Evolutionary conservation across 768 basidiomycete genomes (phyloP).

Genomic region (Naganishia vaughanmartiniae): DNA sequence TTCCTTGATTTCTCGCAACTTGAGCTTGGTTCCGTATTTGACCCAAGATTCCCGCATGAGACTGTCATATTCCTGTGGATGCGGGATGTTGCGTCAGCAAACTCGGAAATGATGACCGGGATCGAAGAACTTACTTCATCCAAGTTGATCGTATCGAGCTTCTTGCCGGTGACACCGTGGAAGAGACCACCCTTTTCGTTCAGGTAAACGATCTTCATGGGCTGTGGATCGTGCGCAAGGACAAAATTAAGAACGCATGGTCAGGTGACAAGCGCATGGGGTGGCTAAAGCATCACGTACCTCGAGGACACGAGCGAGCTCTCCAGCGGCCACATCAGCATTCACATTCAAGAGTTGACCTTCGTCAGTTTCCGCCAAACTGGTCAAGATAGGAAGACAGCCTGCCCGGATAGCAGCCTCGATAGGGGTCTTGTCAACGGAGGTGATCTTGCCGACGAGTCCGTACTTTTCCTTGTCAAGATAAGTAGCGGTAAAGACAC

Average conservation of each 20-base stretch:
- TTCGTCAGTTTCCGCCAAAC: constrained; percentile 86
- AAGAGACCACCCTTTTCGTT: constrained; percentile 98
- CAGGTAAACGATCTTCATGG: constrained; percentile 95
- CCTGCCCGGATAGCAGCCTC: constrained; percentile 96
- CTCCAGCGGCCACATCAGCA: constrained; percentile 96
- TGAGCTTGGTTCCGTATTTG: constrained; percentile 97
- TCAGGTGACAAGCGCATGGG: background rate
- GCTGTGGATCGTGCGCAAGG: constrained; percentile 49
- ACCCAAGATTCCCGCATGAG: constrained; percentile 99
- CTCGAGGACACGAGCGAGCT: constrained; percentile 94
- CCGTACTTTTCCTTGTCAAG: constrained; percentile 93
- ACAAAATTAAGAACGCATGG: background rate
- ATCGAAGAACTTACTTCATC: constrained; percentile 62
- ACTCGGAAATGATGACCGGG: constrained; percentile 17
- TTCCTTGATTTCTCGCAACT: constrained; percentile 98
- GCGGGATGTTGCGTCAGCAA: constrained; percentile 52
- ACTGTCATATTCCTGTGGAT: constrained; percentile 70
- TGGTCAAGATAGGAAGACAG: constrained; percentile 90
- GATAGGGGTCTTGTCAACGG: constrained; percentile 90
- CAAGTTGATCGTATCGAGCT: constrained; percentile 91
- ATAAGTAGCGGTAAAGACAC: constrained; percentile 95
- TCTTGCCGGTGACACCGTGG: constrained; percentile 96
- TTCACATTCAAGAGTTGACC: constrained; percentile 99
- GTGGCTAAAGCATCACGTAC: constrained; percentile 34
- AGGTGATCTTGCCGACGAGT: constrained; percentile 90